These are phyloP conservation scores for Aspergillus tamarii DNA, from an alignment of 2,329 filamentous ascomycete genomes.

Conservation along the genomic window DNA sequence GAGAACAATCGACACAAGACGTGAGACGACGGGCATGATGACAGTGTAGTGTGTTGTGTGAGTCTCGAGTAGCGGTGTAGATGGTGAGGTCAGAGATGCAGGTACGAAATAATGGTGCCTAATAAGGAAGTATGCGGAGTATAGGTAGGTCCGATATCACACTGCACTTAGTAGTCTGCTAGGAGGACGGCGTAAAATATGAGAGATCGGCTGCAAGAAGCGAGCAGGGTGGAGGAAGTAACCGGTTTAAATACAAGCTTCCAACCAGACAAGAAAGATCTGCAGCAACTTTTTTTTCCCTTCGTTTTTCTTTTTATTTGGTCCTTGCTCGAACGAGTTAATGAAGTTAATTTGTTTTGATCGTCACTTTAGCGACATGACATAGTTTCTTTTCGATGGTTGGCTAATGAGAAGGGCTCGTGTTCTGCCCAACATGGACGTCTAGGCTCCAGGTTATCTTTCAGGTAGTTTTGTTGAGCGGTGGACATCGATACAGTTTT, in stretches of 20 bases:
- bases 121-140: neutral
- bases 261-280: constrained; percentile 7
- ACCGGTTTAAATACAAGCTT: constrained; percentile 16
- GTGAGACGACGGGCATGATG: constrained; percentile 56
- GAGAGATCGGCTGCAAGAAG: constrained; percentile 5
- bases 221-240: constrained; percentile 1
- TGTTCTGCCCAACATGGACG: constrained; percentile 16
- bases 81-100: neutral
- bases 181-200: neutral
- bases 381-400: constrained; percentile 18
- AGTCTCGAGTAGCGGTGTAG: neutral
- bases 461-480: neutral
- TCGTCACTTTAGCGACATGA: constrained; percentile 20
- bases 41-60: constrained; percentile 6
- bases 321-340: constrained; percentile 7
- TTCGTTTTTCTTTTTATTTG: neutral
- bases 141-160: neutral
- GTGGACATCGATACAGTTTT: neutral
- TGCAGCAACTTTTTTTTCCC: neutral
- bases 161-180: neutral
- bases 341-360: constrained; percentile 7
- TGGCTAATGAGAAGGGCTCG: constrained; percentile 11
- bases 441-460: constrained; percentile 11
- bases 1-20: constrained; percentile 60
- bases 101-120: neutral